Evolutionary conservation across 441 rosid genomes (phyloP), one percentile per base, ranked within the genome.

Genomic region (Erodium moschatum): DNA sequence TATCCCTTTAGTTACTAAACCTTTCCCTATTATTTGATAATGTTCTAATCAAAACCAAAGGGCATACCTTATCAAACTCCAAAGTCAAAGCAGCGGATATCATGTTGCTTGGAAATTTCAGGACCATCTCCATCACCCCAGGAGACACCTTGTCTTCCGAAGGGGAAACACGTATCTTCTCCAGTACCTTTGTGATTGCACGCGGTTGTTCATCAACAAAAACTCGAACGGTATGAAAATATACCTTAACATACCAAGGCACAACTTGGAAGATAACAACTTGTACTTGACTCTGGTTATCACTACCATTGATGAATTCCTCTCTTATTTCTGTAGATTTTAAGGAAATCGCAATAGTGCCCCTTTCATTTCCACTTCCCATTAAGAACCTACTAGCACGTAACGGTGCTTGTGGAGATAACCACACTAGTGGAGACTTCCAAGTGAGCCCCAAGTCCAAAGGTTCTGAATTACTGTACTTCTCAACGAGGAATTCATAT

Each of bases 361-460:
- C 99, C 73, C 96, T 89, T 80, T 89, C 97, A 63, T 94, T 94
- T 66, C 97, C 97, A 72, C 96, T 91, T 48, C 97, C 99, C 99
- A 91, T 94, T 81, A 90, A 79, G 66, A 91, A 91, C 80, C 97
- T 86, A 73, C 79, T 85, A 11, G 85, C 85, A 71, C 76, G 96
- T 69, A 94, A 82, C 35, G 97, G 99, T 70, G 90, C 85, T 66
- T 79, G 88, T 78, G 76, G 77, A 52, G 84, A 81, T 13, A 89
- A 82, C 97, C 97, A 94, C 64, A 72, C 75, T 31, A 85, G 67
- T 20, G 97, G 95, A 78, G 52, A 44, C 76, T 86, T 90, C 99
- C 97, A 94, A 19, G 75, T 73, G 44, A 94, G 80, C 52, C 87
- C 83, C 67, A 91, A 71, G 82, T 91, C 90, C 79, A 91, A 86